Base-by-base conservation (phyloP, 257 asterid species). In the Knoxia roxburghii region DNA sequence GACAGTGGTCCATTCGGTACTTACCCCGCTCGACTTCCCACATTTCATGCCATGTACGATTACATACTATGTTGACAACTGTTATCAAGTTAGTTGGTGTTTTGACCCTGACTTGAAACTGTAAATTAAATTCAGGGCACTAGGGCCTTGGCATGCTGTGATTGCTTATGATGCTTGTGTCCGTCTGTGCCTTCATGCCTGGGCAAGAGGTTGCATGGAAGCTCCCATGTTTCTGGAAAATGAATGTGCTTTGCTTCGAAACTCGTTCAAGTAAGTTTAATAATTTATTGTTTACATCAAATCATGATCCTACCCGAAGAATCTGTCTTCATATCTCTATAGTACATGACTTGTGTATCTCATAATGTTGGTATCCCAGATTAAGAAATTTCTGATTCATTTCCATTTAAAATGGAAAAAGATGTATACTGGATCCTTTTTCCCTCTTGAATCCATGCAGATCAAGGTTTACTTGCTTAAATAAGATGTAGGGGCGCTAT, bases 151-250 rank as follows among this genome's bases (percentile, higher is more conserved):
- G 87, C 84, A 82, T 61, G 81, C 77, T 17, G 80, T 82, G 37
- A 76, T 82, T 55, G 80, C 87, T 39, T 82, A 82, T 32, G 87
- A 82, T 45, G 87, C 87, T 4, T 82, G 87, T 70, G 87, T 82
- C 40, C 80, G 87, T 64, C 83, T 82, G 21, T 82, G 87, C 67
- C 84, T 82, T 63, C 79, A 82, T 79, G 79, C 87, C 62, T 82
- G 87, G 87, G 87, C 87, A 56, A 77, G 71, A 72, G 84, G 84
- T 64, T 82, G 87, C 75, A 70, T 70, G 77, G 87, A 82, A 62
- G 87, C 87, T 66, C 87, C 87, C 23, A 79, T 82, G 82, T 82
- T 82, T 70, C 55, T 82, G 71, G 87, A 82, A 59, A 82, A 72
- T 54, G 87, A 82, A 62, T 76, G 82, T 79, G 79, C 79, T 56